Evolutionary conservation across 192 early-diverging fungal genomes (phyloP), one percentile per base, ranked within the genome.

Genomic region (Funneliformis geosporum): DNA sequence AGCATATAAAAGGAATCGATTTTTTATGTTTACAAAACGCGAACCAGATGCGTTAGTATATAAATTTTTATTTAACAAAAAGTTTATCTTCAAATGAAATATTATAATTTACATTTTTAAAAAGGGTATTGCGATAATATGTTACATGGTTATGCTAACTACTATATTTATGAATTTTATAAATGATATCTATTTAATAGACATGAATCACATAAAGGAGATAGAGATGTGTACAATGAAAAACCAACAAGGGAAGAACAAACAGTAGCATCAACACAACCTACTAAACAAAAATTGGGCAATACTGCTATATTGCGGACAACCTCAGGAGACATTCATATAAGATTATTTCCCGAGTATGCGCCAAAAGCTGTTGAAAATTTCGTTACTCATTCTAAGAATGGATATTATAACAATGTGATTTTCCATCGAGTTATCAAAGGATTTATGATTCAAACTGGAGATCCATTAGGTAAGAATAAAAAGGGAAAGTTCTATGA

Each of bases 401-500:
- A 93, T 71, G 94, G 90, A 5, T 98, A 97, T 79, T 98, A 96
- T 80, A 94, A 97, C 73, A 92, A 92, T 67, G 85, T 97, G n/a
- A 92, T 96, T 38, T 98, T 99, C 85, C 97, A 99, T 84, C 87
- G 97, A n/a, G 92, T 97, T 18, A 97, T 99, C 83, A 96, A 97
- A 82, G 89, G 92, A 11, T 99, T 99, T 81, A 99, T 99, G 96
- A 84, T 98, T 44, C 96, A 98, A 83, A 99, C 97, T 0, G 94
- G 94, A n/a, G 92, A 94, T 83, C 94, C 93, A 0, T 81, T 95
- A 16, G 92, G 91, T 85, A 81, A 68, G 69, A n/a, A 3, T 23
- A 82, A 80, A 25, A 55, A 16, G 5, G 2, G 33, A 33, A 33
- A 4, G 5, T 18, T 55, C 50, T 55, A 55, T 55, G 50, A 55